Conservation (phyloP, 2,329 filamentous ascomycete species). For the Colletotrichum spaethianum region DNA sequence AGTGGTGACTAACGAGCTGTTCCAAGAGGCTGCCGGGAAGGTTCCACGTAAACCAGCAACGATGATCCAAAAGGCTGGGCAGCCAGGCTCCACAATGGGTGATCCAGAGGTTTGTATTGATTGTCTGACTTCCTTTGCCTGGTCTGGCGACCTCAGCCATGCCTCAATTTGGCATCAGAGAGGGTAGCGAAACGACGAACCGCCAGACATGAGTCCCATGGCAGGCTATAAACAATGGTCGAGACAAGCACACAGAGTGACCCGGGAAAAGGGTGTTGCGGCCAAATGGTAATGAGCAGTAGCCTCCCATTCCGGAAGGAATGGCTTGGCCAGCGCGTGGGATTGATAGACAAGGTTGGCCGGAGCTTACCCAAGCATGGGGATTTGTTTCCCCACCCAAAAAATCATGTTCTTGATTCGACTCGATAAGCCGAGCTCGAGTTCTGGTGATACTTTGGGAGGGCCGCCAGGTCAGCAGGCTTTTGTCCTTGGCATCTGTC, state of each 20-base stretch:
- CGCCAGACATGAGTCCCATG: slow-evolving; percentile 41
- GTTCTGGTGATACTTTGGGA: slow-evolving; percentile 3
- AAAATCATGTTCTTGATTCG: slow-evolving; percentile 9
- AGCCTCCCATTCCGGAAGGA: slow-evolving; percentile 16
- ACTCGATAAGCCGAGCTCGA: slow-evolving; percentile 17
- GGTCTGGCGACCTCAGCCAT: neutral
- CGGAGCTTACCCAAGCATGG: slow-evolving; percentile 29
- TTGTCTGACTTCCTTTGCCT: neutral
- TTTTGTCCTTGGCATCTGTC: slow-evolving; percentile 11
- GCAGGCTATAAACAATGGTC: slow-evolving; percentile 28
- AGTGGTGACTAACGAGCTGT: slow-evolving; percentile 40
- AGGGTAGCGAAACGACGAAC: neutral
- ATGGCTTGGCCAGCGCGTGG: neutral
- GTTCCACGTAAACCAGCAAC: slow-evolving; percentile 13
- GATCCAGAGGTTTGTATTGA: neutral
- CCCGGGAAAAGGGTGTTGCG: slow-evolving; percentile 1
- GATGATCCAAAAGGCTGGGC: neutral
- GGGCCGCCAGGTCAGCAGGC: neutral
- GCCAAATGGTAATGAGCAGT: neutral
- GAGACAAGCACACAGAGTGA: slow-evolving; percentile 3
- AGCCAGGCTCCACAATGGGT: slow-evolving; percentile 6
- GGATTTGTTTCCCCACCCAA: slow-evolving; percentile 5
- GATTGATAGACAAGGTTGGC: neutral
- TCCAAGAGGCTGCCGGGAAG: slow-evolving; percentile 1
- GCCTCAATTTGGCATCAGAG: neutral